Percentiles rank a stretch among this genome's conserved stretches.
These are phyloP conservation scores for Mycotypha africana DNA, from an alignment of 371 early-diverging fungal genomes.

Conservation along the genomic window DNA sequence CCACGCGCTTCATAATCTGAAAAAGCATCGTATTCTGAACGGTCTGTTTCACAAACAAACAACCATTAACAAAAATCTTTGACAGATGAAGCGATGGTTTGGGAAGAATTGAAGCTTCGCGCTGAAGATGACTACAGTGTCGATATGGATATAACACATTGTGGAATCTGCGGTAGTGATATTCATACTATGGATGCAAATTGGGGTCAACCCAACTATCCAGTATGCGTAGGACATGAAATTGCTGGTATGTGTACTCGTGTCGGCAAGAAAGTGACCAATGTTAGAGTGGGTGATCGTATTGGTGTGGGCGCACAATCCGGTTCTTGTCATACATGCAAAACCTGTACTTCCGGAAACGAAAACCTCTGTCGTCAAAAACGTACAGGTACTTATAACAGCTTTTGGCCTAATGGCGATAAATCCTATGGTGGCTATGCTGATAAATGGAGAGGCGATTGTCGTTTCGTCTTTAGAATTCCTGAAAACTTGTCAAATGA, in stretches of 20 bases:
- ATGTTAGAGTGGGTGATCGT: constrained; percentile 58
- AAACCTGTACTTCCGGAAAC: constrained; percentile 16
- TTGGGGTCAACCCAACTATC: constrained; percentile 37
- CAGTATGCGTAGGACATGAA: constrained; percentile 55
- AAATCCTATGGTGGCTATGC: constrained; percentile 58
- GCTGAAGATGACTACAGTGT: constrained; percentile 43
- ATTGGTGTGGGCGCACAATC: constrained; percentile 71
- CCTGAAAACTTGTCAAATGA: constrained; percentile 47
- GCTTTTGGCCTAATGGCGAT: constrained; percentile 44
- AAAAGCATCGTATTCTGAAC: too few species aligned
- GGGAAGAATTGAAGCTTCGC: constrained; percentile 21
- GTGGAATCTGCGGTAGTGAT: constrained; percentile 51
- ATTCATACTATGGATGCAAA: constrained; percentile 48
- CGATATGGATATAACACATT: constrained; percentile 46
- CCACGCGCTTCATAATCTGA: too few species aligned
- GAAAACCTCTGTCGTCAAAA: constrained; percentile 34
- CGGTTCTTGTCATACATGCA: constrained; percentile 32
- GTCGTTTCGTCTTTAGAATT: constrained; percentile 47
- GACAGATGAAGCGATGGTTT: constrained; percentile 3
- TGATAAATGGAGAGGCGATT: constrained; percentile 48
- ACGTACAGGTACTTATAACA: constrained; percentile 55
- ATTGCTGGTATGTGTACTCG: constrained; percentile 47
- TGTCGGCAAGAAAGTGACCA: constrained; percentile 45
- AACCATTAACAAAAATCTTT: too few species aligned
- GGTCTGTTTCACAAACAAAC: too few species aligned